phyloP scores from a whole-genome alignment of 169 alveolate species.

The Plasmodium vinckei region DNA sequence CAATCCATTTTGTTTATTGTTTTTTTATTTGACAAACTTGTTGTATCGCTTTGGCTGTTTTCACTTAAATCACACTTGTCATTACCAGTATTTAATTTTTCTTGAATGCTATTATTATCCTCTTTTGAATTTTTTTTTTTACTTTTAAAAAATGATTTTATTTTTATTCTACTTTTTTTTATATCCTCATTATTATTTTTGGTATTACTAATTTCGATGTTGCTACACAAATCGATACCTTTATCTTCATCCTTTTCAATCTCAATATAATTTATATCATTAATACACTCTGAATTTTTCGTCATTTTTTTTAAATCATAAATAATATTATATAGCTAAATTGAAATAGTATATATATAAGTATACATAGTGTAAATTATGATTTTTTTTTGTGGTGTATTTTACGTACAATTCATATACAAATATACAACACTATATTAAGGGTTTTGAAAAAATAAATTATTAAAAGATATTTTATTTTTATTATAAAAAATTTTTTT shows the following conservation, averaged over 20 bases:
- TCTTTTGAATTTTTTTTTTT: conserved; percentile 25
- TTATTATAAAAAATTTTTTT: conserved; percentile 14
- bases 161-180: conserved; percentile 22
- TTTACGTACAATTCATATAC: conserved; percentile 9
- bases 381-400: background rate
- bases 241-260: conserved; percentile 24
- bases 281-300: conserved; percentile 32
- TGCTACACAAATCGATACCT: conserved; percentile 10
- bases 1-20: background rate
- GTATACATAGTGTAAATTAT: background rate
- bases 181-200: conserved; percentile 16
- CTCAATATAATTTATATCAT: conserved; percentile 10
- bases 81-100: background rate
- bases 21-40: conserved; percentile 11
- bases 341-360: background rate
- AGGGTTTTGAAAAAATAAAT: background rate
- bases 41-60: background rate
- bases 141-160: conserved; percentile 14
- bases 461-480: conserved; percentile 15
- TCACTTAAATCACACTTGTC: background rate
- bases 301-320: conserved; percentile 27
- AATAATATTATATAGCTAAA: too few species aligned
- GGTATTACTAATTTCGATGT: conserved; percentile 18
- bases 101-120: background rate
- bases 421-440: conserved; percentile 18